phyloP scores from a whole-genome alignment of 768 basidiomycete genomes.

The Coprinopsis cinerea region DNA sequence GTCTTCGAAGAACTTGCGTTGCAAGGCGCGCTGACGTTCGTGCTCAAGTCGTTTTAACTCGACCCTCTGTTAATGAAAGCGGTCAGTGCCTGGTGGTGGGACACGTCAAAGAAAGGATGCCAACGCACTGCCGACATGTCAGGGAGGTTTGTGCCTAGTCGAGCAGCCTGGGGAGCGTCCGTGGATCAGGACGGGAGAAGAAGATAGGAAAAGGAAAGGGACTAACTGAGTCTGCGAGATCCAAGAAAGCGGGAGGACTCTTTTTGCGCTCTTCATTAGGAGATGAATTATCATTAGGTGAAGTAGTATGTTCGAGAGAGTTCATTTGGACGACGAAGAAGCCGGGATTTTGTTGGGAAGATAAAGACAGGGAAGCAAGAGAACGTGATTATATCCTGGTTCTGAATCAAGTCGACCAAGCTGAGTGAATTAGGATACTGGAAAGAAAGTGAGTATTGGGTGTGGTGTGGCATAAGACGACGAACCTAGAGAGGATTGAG shows the following conservation, averaged over 20 bases:
- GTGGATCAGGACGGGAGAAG: conserved; percentile 15
- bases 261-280: conserved; percentile 67
- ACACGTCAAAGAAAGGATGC: conserved; percentile 4
- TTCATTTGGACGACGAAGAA: conserved; percentile 56
- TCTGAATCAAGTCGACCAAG: conserved; percentile 26
- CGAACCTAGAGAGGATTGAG: conserved; percentile 70
- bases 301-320: conserved; percentile 63
- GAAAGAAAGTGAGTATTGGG: conserved; percentile 20
- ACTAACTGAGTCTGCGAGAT: conserved; percentile 84
- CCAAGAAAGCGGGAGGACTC: conserved; percentile 88
- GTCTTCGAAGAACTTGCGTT: conserved; percentile 91
- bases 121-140: conserved; percentile 79
- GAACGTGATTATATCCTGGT: conserved; percentile 9
- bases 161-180: conserved; percentile 53
- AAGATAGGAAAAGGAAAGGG: conserved; percentile 27
- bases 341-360: conserved; percentile 46
- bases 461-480: conserved; percentile 17
- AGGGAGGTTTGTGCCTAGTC: conserved; percentile 80
- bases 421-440: conserved; percentile 45
- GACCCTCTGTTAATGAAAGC: conserved; percentile 41
- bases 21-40: conserved; percentile 80
- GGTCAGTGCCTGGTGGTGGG: too few relatives aligned
- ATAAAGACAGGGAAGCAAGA: conserved; percentile 43
- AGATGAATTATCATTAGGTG: conserved; percentile 66
- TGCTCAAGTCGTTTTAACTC: conserved; percentile 90